Evolutionary conservation across 768 basidiomycete species (phyloP).

Genomic region (Phallus indusiatus): DNA sequence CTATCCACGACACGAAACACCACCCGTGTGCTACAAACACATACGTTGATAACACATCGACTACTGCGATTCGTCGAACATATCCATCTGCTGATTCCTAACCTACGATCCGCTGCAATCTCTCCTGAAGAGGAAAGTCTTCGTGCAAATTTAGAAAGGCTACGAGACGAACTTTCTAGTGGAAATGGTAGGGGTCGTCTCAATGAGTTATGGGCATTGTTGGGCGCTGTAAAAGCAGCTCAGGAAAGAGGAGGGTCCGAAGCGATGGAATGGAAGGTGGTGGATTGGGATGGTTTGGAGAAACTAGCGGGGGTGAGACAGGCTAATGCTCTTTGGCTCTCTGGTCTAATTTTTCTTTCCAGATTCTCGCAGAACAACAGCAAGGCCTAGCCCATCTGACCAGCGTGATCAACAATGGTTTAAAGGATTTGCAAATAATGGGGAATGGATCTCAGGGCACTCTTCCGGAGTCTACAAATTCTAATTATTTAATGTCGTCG

Average conservation of each 20-base stretch:
- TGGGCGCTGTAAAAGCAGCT: conserved; percentile 59
- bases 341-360: not conserved
- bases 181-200: conserved; percentile 51
- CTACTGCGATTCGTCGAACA: conserved; percentile 64
- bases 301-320: conserved; percentile 60
- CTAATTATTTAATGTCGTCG: not conserved
- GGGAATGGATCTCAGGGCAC: not conserved
- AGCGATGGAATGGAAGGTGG: conserved; percentile 65
- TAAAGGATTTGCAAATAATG: conserved; percentile 60
- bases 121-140: conserved; percentile 74
- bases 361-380: conserved; percentile 75
- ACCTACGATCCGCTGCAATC: conserved; percentile 64
- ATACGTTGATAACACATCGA: conserved; percentile 63
- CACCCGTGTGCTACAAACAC: conserved; percentile 48
- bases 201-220: conserved; percentile 79
- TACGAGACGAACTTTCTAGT: conserved; percentile 53
- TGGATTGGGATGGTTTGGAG: conserved; percentile 74
- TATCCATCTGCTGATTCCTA: conserved; percentile 69
- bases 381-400: conserved; percentile 73
- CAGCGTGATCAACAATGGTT: conserved; percentile 54
- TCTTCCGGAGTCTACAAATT: not conserved
- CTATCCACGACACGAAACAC: conserved; percentile 62
- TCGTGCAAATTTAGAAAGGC: conserved; percentile 58
- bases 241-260: conserved; percentile 35
- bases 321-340: not conserved